Percentiles rank a stretch among this genome's conserved stretches.
Evolutionary conservation across 176 grass and related monocot species (phyloP).

Genomic region (Aegilops umbellulata): DNA sequence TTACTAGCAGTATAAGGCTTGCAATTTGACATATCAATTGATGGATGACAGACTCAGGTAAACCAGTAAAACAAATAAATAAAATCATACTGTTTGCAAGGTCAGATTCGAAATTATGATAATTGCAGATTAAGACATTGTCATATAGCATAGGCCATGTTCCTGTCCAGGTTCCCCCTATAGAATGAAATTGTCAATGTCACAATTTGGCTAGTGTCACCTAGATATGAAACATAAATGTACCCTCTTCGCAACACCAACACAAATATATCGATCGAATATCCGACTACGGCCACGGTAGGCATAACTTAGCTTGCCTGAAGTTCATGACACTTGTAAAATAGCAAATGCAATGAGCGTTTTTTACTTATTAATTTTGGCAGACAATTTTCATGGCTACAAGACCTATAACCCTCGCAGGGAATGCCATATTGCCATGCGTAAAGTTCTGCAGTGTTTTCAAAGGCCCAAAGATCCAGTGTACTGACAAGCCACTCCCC

Average conservation of each 20-base stretch:
- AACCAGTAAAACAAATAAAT: not conserved
- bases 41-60: not conserved
- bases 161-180: not conserved
- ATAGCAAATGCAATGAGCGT: not conserved
- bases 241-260: constrained; percentile 23
- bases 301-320: not conserved
- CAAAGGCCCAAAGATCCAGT: not conserved
- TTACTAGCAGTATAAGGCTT: not conserved
- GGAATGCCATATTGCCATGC: not conserved
- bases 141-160: constrained; percentile 8
- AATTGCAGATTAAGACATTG: constrained; percentile 25
- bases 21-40: constrained; percentile 2
- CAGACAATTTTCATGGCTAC: not conserved
- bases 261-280: not conserved
- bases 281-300: not conserved
- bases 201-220: constrained; percentile 1
- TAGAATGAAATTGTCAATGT: constrained; percentile 4
- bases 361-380: not conserved
- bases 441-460: not conserved
- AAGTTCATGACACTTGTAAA: not conserved
- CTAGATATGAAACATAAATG: constrained; percentile 4
- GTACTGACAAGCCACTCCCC: not conserved
- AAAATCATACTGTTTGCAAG: not conserved
- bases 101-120: constrained; percentile 3
- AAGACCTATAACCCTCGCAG: not conserved